Evolutionary conservation across 805 yeast genomes (phyloP).

Genomic region (Candida pini): DNA sequence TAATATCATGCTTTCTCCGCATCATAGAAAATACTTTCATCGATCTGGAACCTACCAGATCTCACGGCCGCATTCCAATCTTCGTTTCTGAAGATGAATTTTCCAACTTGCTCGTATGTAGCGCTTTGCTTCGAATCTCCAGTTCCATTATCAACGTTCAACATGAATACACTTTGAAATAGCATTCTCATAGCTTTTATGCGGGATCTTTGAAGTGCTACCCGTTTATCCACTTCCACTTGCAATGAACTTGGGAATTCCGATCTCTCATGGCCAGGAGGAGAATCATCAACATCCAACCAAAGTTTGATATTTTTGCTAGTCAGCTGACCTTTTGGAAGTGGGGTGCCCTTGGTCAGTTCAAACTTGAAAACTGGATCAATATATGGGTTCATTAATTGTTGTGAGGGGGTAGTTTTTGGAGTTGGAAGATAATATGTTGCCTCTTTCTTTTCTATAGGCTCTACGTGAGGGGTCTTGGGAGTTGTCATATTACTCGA

Average conservation of each 20-base stretch:
- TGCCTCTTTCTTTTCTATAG: slow-evolving; percentile 1
- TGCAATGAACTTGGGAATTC: slow-evolving; percentile 60
- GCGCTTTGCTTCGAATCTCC: slow-evolving; percentile 1
- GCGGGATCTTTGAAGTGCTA: slow-evolving; percentile 22
- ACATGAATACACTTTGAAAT: slow-evolving; percentile 33
- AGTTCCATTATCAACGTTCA: slow-evolving; percentile 5
- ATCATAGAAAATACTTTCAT: slow-evolving; percentile 32
- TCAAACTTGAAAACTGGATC: slow-evolving; percentile 25
- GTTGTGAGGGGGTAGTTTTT: slow-evolving; percentile 17
- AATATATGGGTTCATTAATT: slow-evolving; percentile 18
- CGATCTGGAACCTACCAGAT: slow-evolving; percentile 26
- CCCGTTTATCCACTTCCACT: slow-evolving; percentile 30
- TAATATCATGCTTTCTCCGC: slow-evolving; percentile 3
- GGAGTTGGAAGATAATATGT: slow-evolving; percentile 17
- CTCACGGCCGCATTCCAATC: slow-evolving; percentile 33
- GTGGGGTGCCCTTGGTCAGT: slow-evolving; percentile 17
- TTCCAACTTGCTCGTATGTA: slow-evolving; percentile 31
- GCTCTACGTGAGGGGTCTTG: neutral
- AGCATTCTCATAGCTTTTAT: slow-evolving; percentile 40
- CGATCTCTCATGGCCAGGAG: slow-evolving; percentile 55
- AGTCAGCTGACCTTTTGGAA: slow-evolving; percentile 10
- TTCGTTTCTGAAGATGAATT: slow-evolving; percentile 41
- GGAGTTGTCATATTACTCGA: neutral
- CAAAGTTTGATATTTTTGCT: slow-evolving; percentile 24
- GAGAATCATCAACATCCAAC: slow-evolving; percentile 31